Base-by-base conservation (phyloP, 202 grass and related monocot species). In the Brachypodium distachyon region DNA sequence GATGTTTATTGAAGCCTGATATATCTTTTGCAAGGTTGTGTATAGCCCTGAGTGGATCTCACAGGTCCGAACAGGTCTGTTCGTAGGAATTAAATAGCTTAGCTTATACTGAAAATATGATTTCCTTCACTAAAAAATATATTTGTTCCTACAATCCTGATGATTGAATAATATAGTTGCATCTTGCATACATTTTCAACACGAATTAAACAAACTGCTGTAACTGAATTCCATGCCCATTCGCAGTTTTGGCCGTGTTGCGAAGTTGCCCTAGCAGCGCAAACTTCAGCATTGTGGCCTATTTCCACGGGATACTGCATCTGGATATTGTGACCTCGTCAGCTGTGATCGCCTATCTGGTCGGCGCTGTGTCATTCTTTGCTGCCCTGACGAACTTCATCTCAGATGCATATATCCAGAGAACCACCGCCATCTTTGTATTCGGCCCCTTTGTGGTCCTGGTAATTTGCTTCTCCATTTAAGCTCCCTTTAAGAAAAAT, bases 261-360 rank as follows among this genome's bases (percentile, higher is more conserved):
- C 56, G 73, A 61, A 89, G 82, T 66, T 77, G 78, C 17, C 40
- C 87, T 11, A 86, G 41, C 42, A 78, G 75, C 9, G 83, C 90
- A 55, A 92, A 92, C 79, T 88, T 82, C 73, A 89, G 77, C 19
- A 18, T 92, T 9, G 90, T 84, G 23, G 82, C 55, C 10, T 92
- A 88, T 83, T 83, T 92, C 23, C 50, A 79, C 26, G 43, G 63
- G 9, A 89, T 50, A 18, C 67, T 86, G 65, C 76, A 92, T 82
- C 72, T 86, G 57, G 83, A 70, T 37, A 92, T 89, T 59, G 86
- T 84, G 13, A 84, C 78, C 67, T 88, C 86, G 33, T 78, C 87
- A 38, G 67, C 87, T 4, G 11, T 86, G 33, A 88, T 82, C 71
- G 70, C 82, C 27, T 88, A 86, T 50, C 55, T 86, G 21, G 74